Base-by-base conservation (phyloP, 495 filamentous ascomycete genomes). In the Cetradonia linearis region DNA sequence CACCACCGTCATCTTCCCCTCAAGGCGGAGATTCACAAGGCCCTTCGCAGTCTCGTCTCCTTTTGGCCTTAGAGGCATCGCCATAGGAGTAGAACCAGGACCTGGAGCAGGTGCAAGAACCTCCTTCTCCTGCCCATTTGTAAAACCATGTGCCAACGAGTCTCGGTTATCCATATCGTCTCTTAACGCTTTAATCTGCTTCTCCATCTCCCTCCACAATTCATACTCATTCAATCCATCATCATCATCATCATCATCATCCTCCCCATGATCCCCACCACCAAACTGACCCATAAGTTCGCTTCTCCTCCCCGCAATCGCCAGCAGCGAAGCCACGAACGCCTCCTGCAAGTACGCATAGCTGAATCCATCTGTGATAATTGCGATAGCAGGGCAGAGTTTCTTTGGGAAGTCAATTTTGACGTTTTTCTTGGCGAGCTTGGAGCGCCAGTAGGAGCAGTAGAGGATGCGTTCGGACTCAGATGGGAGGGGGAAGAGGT, bases 311-410 rank as follows among this genome's bases (percentile, higher is more conserved):
- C 60, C 55, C 0, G 74, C 79, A 27, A 85, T 78, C 14, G 74
- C 72, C 34, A 85, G 63, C 47, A 85, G 63, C 2, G 79, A 76
- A 8, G 81, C 78, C 0, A 86, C 80, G 55, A 86, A 86, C 0
- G 79, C 84, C 65, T 86, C 84, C 63, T 86, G 78, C 67, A 86
- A 71, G 58, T 85, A 85, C 0, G 83, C 83, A 65, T 86, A 86
- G 69, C 77, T 81, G 64, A 86, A 85, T 5, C 71, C 77, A 16
- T 76, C 68, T 0, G 82, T 86, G 54, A 83, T 81, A 28, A 74
- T 70, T 6, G 84, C 83, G 56, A 86, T 77, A 47, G 77, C 71
- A 4, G 65, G 61, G 60, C 73, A 76, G n/a, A 85, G 73, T 60
- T 73, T 68, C 57, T 76, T 70, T 0, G 81, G 81, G 64, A 85